phyloP scores from a whole-genome alignment of 345 rosid genomes.

The Syzygium aqueum region DNA sequence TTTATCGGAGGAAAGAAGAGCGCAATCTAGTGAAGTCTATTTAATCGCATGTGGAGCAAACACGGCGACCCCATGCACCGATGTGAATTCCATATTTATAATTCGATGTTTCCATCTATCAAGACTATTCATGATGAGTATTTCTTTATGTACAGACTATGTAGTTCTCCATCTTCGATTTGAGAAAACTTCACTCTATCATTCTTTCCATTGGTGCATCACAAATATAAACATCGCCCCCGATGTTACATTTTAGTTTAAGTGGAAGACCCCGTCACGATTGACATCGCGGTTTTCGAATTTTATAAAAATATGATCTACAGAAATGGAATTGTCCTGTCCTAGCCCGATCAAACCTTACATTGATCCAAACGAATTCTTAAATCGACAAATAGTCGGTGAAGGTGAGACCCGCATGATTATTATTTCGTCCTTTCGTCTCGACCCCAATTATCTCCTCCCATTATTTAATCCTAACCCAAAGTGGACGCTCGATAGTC shows the following conservation, averaged over 20 bases:
- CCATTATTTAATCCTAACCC: neutral
- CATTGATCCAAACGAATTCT: neutral
- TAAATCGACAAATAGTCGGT: neutral
- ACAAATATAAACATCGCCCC: neutral
- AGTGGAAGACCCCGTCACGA: neutral
- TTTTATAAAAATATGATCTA: neutral
- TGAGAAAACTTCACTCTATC: neutral
- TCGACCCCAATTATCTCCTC: neutral
- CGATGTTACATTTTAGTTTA: neutral
- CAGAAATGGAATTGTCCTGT: neutral
- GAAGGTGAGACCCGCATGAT: too few relatives aligned
- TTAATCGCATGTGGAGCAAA: neutral
- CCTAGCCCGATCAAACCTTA: neutral
- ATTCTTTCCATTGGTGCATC: neutral
- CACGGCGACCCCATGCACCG: rapidly evolving
- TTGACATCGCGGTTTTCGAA: neutral
- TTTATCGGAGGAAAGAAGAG: neutral
- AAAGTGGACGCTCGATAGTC: neutral
- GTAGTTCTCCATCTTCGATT: neutral
- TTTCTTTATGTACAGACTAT: neutral
- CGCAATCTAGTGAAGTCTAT: neutral
- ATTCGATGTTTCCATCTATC: neutral
- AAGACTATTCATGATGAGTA: neutral
- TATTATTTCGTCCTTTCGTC: neutral
- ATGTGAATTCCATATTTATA: neutral